Evolutionary conservation across 257 asterid species (phyloP), one percentile per base, ranked within the genome.

Genomic region (Rehmannia glutinosa): DNA sequence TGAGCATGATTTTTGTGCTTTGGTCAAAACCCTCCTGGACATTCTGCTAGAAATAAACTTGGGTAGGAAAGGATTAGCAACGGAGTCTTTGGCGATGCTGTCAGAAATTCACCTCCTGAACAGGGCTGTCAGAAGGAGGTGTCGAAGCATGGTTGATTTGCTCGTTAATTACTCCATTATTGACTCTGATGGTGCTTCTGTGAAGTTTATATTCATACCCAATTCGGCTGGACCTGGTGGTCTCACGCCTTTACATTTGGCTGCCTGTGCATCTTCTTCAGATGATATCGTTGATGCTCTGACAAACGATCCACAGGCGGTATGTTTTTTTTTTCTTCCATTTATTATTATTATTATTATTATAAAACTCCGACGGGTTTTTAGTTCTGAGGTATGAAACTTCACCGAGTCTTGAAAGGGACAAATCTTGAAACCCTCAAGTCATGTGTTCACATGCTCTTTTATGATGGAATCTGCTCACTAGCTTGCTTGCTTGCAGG

Each of bases 191-290:
- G 78, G 76, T 53, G 10, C 54, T 47, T 64, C 84, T 12, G 68
- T 59, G 80, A 81, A 61, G 68, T 84, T 64, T 52, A 71, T 91
- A 47, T 91, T 88, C 59, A 55, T 62, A 12, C 95, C 97, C 13
- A 69, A 83, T 70, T 53, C 73, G 77, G 82, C 84, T 20, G 96
- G 97, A 63, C 90, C 93, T 46, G 95, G 97, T 55, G 96, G 96
- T 24, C 32, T 88, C 77, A 88, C 97, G 45, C 96, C 97, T 68
- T 62, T 91, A 62, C 97, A 91, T 74, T 70, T 91, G 80, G 96
- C 89, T 62, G 97, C 97, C 65, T 86, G 78, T 58, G 69, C 77
- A 20, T 74, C 88, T 11, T 79, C 73, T 51, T 81, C 95, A 1
- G 87, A 78, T 17, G 87, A 81, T 21, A 70, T 86, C 6, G 85